Conservation (phyloP, 441 rosid species). For the Gossypium lobatum region DNA sequence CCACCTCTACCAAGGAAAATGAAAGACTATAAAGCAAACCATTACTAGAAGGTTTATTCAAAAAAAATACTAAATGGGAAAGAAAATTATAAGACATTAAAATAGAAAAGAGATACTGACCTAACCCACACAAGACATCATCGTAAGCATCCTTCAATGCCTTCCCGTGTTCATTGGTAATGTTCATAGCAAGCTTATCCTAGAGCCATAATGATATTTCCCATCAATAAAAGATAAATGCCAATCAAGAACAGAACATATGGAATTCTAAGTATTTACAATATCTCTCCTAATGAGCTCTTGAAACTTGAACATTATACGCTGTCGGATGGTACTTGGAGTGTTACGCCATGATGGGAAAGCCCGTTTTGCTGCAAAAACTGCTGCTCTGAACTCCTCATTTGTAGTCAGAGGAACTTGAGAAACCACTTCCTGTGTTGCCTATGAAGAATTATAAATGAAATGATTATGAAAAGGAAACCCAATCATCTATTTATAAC, state of each 20-base stretch:
- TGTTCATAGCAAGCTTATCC: conserved; percentile 46
- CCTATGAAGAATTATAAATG: conserved; percentile 24
- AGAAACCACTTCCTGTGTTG: conserved; percentile 43
- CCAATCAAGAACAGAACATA: neutral
- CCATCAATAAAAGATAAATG: neutral
- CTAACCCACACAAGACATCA: conserved; percentile 88
- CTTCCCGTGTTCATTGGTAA: conserved; percentile 47
- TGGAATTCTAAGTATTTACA: conserved; percentile 16
- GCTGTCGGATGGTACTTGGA: conserved; percentile 34
- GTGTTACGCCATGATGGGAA: conserved; percentile 46
- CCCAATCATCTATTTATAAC: neutral
- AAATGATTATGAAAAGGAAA: conserved; percentile 7
- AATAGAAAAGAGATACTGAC: conserved; percentile 29
- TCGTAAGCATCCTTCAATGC: conserved; percentile 89
- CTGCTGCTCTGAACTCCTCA: conserved; percentile 45
- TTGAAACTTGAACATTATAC: conserved; percentile 47
- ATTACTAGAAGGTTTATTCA: neutral
- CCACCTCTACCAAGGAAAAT: conserved; percentile 58
- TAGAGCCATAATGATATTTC: conserved; percentile 8
- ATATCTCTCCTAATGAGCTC: conserved; percentile 47
- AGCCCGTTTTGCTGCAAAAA: conserved; percentile 41
- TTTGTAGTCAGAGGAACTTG: conserved; percentile 42
- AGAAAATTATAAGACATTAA: neutral
- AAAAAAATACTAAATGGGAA: neutral
- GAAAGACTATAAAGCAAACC: conserved; percentile 7